Conservation (phyloP, 176 grass and related monocot species). For the Raddia guianensis region DNA sequence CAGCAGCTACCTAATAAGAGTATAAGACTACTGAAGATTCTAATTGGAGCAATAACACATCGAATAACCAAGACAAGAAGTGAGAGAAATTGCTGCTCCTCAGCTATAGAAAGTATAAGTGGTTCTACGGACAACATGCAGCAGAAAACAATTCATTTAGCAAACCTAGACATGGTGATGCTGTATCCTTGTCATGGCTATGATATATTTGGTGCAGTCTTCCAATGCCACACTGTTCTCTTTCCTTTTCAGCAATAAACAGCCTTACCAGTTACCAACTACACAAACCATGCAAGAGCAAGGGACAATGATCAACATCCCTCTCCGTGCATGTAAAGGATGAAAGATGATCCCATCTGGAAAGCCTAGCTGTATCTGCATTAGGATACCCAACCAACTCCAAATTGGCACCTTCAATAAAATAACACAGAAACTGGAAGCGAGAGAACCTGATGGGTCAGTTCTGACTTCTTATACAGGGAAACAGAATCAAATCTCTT, state of each 20-base stretch:
- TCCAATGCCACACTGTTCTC: conserved; percentile 38
- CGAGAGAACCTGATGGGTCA: conserved; percentile 53
- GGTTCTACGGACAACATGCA: conserved; percentile 41
- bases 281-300: conserved; percentile 57
- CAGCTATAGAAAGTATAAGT: conserved; percentile 37
- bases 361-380: conserved; percentile 75
- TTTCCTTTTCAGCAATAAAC: conserved; percentile 56
- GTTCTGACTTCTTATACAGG: conserved; percentile 47
- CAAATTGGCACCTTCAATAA: conserved; percentile 77
- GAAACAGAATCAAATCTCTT: conserved; percentile 58
- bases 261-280: conserved; percentile 87
- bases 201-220: conserved; percentile 53
- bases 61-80: conserved; percentile 23
- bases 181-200: conserved; percentile 53
- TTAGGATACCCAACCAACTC: conserved; percentile 80
- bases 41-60: conserved; percentile 19
- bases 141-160: conserved; percentile 52
- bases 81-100: neutral
- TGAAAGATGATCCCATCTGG: conserved; percentile 51
- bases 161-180: conserved; percentile 65
- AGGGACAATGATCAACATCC: conserved; percentile 60
- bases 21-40: neutral
- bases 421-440: conserved; percentile 62
- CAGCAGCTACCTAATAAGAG: neutral
- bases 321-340: conserved; percentile 62